Conservation (phyloP, 805 yeast species). For the Millerozyma acaciae region DNA sequence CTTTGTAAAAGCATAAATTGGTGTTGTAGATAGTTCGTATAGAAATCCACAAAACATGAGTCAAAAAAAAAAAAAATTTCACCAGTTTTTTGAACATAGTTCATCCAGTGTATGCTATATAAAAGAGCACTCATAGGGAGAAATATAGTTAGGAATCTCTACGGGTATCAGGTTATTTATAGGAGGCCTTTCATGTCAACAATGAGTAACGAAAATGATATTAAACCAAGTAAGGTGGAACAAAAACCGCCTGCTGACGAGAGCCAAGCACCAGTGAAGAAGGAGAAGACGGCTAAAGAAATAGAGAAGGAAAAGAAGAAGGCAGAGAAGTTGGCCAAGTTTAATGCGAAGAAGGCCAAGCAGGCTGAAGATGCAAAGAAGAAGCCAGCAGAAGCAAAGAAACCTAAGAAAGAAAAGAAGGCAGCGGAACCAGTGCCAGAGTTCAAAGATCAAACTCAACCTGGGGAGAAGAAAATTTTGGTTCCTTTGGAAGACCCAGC, state of each 20-base stretch:
- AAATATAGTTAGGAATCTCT: conserved; percentile 6
- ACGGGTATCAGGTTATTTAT: conserved; percentile 3
- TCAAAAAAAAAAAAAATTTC: too few relatives aligned
- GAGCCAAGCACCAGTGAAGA: conserved; percentile 19
- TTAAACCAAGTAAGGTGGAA: conserved; percentile 6
- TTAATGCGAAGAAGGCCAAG: conserved; percentile 75
- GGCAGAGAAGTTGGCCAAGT: conserved; percentile 84
- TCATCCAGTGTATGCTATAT: conserved; percentile 14
- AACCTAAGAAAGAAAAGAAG: conserved; percentile 67
- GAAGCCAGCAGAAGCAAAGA: conserved; percentile 45
- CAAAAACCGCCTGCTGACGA: conserved; percentile 5
- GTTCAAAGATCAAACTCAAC: conserved; percentile 74
- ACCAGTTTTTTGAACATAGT: too few relatives aligned
- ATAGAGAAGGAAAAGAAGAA: conserved; percentile 82
- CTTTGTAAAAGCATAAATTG: too few relatives aligned
- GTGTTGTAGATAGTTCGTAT: too few relatives aligned
- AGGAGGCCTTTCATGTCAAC: conserved; percentile 5
- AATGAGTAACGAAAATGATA: conserved; percentile 12
- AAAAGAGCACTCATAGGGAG: conserved; percentile 12
- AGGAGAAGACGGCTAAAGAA: conserved; percentile 71
- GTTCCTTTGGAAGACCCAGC: conserved; percentile 89
- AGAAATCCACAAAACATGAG: too few relatives aligned
- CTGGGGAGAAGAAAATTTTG: conserved; percentile 88
- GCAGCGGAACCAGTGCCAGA: conserved; percentile 75
- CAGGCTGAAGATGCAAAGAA: conserved; percentile 45